A percentile compares a stretch with the other conserved stretches of the same genome.
Conservation (phyloP, 2,329 filamentous ascomycete species). For the Tolypocladium capitatum region DNA sequence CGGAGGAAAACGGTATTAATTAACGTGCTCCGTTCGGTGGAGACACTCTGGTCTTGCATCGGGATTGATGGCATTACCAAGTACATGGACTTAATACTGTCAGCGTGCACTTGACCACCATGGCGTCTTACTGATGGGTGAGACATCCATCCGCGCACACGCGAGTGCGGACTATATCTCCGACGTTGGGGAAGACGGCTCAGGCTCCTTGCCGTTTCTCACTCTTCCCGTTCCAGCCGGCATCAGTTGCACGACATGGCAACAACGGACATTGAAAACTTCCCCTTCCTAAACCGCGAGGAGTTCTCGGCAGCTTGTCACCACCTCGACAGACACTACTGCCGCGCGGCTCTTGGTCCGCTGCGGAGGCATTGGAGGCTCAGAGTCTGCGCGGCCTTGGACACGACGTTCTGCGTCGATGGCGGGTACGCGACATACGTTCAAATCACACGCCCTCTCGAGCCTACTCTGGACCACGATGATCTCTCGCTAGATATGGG, state of each 20-base stretch:
- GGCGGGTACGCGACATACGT: conserved; percentile 38
- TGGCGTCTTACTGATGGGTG: neutral
- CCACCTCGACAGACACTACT: conserved; percentile 44
- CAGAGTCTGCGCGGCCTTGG: conserved; percentile 36
- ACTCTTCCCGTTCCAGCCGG: neutral
- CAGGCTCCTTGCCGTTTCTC: neutral
- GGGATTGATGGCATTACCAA: neutral
- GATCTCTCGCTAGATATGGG: conserved; percentile 34
- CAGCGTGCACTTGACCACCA: neutral
- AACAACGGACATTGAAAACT: conserved; percentile 32
- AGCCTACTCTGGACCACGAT: conserved; percentile 26
- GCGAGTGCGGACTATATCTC: too few species aligned
- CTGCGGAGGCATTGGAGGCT: conserved; percentile 42
- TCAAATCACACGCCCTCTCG: conserved; percentile 42
- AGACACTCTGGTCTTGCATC: neutral
- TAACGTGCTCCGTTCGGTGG: neutral
- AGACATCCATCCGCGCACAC: neutral
- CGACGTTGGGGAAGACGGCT: neutral
- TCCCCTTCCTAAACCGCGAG: conserved; percentile 45
- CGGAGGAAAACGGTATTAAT: too few species aligned
- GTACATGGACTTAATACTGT: neutral
- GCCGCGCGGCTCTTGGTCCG: conserved; percentile 42
- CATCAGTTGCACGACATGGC: neutral
- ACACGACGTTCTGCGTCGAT: conserved; percentile 26
- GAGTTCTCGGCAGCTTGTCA: conserved; percentile 56